Evolutionary conservation across 2,329 filamentous ascomycete genomes (phyloP).

Genomic region (Penicillium polonicum): DNA sequence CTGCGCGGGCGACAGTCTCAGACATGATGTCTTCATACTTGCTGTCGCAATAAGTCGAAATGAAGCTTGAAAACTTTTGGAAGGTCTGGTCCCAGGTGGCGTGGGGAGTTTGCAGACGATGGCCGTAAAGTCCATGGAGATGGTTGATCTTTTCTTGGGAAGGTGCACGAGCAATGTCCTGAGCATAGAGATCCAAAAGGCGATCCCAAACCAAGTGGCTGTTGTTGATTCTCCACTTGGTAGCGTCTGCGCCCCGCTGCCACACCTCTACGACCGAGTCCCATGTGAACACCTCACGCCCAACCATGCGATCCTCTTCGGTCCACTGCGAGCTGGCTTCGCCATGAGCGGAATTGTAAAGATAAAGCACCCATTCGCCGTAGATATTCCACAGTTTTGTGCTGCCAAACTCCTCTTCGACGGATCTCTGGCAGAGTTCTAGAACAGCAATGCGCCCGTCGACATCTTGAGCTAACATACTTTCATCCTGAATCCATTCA

Average conservation of each 20-base stretch:
- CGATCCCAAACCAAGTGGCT: constrained; percentile 63
- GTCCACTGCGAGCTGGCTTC: constrained; percentile 44
- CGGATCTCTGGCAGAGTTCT: constrained; percentile 59
- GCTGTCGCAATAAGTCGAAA: constrained; percentile 55
- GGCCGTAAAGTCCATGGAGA: constrained; percentile 53
- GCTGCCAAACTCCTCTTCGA: constrained; percentile 61
- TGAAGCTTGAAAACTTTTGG: constrained; percentile 59
- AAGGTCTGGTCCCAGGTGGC: constrained; percentile 60
- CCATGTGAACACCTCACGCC: constrained; percentile 59
- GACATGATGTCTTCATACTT: constrained; percentile 61
- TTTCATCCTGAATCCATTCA: constrained; percentile 64
- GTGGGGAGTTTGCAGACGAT: constrained; percentile 58
- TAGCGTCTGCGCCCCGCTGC: constrained; percentile 56
- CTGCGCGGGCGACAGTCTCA: constrained; percentile 51
- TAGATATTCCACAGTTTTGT: constrained; percentile 62
- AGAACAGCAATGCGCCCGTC: constrained; percentile 60
- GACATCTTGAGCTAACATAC: constrained; percentile 53
- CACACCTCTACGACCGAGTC: constrained; percentile 57
- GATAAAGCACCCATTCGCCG: constrained; percentile 59
- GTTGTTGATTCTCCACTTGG: constrained; percentile 60
- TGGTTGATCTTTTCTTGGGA: constrained; percentile 50
- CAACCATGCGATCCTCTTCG: constrained; percentile 58
- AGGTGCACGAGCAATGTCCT: constrained; percentile 51
- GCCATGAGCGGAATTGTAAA: constrained; percentile 54
- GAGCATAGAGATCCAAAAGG: constrained; percentile 55